Percentiles rank a stretch among this genome's conserved stretches.
These are phyloP conservation scores for Monosporascus sp. DNA, from an alignment of 2,329 filamentous ascomycete genomes.

Conservation along the genomic window DNA sequence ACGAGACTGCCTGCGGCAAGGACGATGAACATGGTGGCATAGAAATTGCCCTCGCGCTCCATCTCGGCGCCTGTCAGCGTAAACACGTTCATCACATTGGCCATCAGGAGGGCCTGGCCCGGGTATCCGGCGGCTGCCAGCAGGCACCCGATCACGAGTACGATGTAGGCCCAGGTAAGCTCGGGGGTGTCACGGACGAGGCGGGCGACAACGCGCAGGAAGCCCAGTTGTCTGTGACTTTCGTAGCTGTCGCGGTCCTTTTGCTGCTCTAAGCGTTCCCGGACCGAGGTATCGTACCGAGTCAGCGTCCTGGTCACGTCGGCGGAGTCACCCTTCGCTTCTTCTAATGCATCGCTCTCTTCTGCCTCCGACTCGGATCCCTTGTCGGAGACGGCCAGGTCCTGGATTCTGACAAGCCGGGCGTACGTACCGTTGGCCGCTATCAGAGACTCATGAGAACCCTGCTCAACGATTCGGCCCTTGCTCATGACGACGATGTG, in stretches of 20 bases:
- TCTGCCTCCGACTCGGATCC: neutral
- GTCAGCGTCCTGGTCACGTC: constrained; percentile 48
- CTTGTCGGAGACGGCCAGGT: constrained; percentile 35
- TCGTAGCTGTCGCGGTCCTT: constrained; percentile 1
- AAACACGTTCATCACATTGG: constrained; percentile 18
- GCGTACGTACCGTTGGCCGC: constrained; percentile 62
- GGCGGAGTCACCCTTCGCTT: neutral
- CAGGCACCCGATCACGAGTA: neutral
- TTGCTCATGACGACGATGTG: constrained; percentile 89
- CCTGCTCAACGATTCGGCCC: constrained; percentile 74
- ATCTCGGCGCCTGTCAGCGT: constrained; percentile 15
- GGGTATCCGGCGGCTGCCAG: constrained; percentile 23
- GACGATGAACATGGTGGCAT: constrained; percentile 33
- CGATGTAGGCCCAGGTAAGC: constrained; percentile 2
- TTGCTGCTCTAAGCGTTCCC: constrained; percentile 6
- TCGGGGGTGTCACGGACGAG: no score
- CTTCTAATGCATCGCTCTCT: no score
- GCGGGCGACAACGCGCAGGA: no score
- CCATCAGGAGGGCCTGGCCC: constrained; percentile 27
- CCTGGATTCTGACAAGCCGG: constrained; percentile 71
- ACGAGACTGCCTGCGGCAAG: constrained; percentile 30
- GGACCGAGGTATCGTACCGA: constrained; percentile 41
- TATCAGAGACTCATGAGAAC: constrained; percentile 68
- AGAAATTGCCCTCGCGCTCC: constrained; percentile 32
- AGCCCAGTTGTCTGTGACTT: neutral